phyloP scores from a whole-genome alignment of 371 early-diverging fungal genomes.

The Haplosporangium sp. region DNA sequence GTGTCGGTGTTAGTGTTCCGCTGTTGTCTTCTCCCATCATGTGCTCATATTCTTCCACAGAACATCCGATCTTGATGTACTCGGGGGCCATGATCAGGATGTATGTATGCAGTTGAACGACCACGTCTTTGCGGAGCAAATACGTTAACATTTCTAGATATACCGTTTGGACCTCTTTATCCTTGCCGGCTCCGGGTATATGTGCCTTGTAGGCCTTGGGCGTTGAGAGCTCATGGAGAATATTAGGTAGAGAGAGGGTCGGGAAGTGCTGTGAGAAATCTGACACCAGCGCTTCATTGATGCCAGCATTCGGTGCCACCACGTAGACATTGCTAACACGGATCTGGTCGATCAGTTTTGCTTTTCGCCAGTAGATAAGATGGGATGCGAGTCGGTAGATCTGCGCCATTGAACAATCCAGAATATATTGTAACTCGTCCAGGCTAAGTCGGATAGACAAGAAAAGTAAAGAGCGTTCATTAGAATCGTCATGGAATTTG shows the following conservation, averaged over 20 bases:
- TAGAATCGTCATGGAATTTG: neutral
- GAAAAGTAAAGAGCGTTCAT: neutral
- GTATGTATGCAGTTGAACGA: constrained; percentile 89
- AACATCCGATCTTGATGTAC: constrained; percentile 61
- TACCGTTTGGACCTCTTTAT: constrained; percentile 72
- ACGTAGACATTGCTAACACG: constrained; percentile 84
- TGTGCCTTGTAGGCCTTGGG: constrained; percentile 77
- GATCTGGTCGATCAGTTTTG: constrained; percentile 87
- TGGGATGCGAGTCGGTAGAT: constrained; percentile 91
- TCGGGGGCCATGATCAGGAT: constrained; percentile 73
- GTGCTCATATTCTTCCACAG: constrained; percentile 60
- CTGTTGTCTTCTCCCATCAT: constrained; percentile 40
- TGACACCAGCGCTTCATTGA: constrained; percentile 61
- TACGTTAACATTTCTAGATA: constrained; percentile 87
- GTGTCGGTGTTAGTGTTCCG: constrained; percentile 38
- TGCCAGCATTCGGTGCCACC: constrained; percentile 73
- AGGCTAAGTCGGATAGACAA: constrained; percentile 60
- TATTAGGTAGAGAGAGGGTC: constrained; percentile 70
- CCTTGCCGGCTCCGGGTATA: constrained; percentile 61
- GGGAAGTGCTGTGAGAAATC: constrained; percentile 78
- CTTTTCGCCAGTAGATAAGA: constrained; percentile 91
- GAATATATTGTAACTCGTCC: constrained; percentile 79
- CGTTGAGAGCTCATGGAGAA: constrained; percentile 79
- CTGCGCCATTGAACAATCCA: constrained; percentile 92
- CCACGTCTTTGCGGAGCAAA: constrained; percentile 80